Conservation (phyloP, 2,329 filamentous ascomycete genomes). For the Fusarium burgessii region DNA sequence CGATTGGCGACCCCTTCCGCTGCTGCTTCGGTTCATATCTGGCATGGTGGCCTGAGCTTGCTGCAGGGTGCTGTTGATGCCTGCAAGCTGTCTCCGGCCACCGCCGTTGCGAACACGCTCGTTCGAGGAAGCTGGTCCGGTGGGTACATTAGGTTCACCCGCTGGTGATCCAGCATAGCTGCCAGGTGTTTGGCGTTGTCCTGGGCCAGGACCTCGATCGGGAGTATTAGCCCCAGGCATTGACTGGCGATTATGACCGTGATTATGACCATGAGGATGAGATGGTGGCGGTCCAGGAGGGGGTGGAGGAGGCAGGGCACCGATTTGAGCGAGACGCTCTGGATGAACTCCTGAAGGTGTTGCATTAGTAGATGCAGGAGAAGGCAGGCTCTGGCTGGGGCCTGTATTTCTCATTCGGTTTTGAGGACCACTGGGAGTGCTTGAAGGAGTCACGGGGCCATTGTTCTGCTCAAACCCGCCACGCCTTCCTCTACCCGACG, state of each 20-base stretch:
- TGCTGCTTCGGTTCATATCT: slow-evolving; percentile 52
- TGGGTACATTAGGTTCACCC: slow-evolving; percentile 49
- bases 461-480: slow-evolving; percentile 56
- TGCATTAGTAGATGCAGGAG: slow-evolving; percentile 43
- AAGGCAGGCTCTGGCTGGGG: slow-evolving; percentile 40
- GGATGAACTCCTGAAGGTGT: slow-evolving; percentile 59
- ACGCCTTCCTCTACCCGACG: slow-evolving; percentile 61
- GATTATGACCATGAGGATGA: slow-evolving; percentile 33
- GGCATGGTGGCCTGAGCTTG: slow-evolving; percentile 61
- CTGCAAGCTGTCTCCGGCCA: slow-evolving; percentile 66
- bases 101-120: slow-evolving; percentile 55
- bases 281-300: slow-evolving; percentile 49
- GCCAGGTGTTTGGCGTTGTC: slow-evolving; percentile 43
- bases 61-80: slow-evolving; percentile 70
- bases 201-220: slow-evolving; percentile 46
- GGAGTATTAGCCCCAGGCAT: slow-evolving; percentile 49
- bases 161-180: slow-evolving; percentile 42
- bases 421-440: slow-evolving; percentile 48
- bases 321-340: slow-evolving; percentile 63
- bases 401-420: slow-evolving; percentile 59
- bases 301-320: slow-evolving; percentile 51
- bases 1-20: slow-evolving; percentile 51
- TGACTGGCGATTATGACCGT: slow-evolving; percentile 48
- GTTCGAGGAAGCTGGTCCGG: slow-evolving; percentile 52
- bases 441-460: slow-evolving; percentile 49